Conservation (phyloP, 139 green algal genomes). For the Mychonastes homosphaera region DNA sequence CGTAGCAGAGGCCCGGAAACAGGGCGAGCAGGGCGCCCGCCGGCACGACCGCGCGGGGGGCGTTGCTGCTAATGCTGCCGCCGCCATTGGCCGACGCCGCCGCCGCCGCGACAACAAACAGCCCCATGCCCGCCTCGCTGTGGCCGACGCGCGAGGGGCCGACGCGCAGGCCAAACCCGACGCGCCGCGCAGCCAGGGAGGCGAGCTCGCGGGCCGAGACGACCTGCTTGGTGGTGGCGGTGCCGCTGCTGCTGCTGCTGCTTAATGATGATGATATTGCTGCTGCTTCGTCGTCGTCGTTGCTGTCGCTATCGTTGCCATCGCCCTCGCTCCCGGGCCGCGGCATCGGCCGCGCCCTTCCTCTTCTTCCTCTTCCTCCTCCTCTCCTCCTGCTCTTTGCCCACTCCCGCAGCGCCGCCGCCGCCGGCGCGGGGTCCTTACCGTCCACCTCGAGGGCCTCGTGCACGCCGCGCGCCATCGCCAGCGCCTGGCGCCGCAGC, state of each 20-base stretch:
- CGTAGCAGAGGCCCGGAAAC: conserved; percentile 55
- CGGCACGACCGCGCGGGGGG: conserved; percentile 3
- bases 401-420: no score
- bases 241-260: neutral
- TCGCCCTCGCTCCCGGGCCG: neutral
- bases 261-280: neutral
- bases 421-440: no score
- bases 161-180: neutral
- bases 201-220: neutral
- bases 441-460: neutral
- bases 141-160: neutral
- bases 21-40: conserved; percentile 45
- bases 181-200: no score
- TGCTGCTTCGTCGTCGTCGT: neutral
- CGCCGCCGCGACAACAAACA: no score
- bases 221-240: neutral
- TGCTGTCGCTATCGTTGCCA: neutral
- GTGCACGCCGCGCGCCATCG: conserved; percentile 13
- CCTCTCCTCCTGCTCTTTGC: no score
- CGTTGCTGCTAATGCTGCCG: no score
- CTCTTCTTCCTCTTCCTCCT: no score
- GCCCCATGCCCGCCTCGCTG: conserved; percentile 6
- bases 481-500: conserved; percentile 15
- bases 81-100: no score
- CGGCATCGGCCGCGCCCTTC: neutral